phyloP scores from a whole-genome alignment of 2,329 filamentous ascomycete species.

The Aspergillus fumigatiaffinis region DNA sequence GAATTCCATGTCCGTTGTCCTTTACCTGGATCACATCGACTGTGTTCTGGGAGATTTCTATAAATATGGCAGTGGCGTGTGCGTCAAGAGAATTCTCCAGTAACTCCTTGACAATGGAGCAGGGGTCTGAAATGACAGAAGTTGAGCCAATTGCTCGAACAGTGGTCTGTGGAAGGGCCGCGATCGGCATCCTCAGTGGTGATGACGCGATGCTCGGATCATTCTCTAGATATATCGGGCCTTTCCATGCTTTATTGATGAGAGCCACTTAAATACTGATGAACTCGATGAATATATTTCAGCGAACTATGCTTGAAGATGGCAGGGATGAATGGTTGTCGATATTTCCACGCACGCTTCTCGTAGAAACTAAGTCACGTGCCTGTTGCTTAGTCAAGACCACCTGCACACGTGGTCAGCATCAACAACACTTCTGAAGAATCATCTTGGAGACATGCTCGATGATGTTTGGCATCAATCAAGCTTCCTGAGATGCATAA shows the following conservation, averaged over 20 bases:
- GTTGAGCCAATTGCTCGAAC: constrained; percentile 54
- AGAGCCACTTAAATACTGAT: neutral
- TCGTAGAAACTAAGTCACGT: constrained; percentile 4
- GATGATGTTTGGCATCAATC: neutral
- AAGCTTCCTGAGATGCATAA: neutral
- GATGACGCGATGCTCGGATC: neutral
- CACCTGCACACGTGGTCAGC: neutral
- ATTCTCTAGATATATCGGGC: constrained; percentile 3
- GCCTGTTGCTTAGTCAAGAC: constrained; percentile 4
- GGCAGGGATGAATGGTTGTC: neutral
- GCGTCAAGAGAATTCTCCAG: constrained; percentile 66
- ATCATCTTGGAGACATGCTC: neutral
- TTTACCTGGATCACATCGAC: constrained; percentile 61
- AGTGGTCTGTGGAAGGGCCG: constrained; percentile 38
- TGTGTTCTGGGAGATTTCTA: constrained; percentile 58
- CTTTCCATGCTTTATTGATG: neutral
- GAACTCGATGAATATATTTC: neutral
- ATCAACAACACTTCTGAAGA: constrained; percentile 2
- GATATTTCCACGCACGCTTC: constrained; percentile 16
- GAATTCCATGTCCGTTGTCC: constrained; percentile 62
- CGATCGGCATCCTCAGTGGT: constrained; percentile 42
- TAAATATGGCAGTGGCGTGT: constrained; percentile 51
- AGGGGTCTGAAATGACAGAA: constrained; percentile 55
- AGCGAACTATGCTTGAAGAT: neutral
- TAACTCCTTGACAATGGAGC: constrained; percentile 60